A percentile compares a stretch with the other conserved stretches of the same genome.
Evolutionary conservation across 441 rosid species (phyloP).

Genomic region (Corymbia calophylla): DNA sequence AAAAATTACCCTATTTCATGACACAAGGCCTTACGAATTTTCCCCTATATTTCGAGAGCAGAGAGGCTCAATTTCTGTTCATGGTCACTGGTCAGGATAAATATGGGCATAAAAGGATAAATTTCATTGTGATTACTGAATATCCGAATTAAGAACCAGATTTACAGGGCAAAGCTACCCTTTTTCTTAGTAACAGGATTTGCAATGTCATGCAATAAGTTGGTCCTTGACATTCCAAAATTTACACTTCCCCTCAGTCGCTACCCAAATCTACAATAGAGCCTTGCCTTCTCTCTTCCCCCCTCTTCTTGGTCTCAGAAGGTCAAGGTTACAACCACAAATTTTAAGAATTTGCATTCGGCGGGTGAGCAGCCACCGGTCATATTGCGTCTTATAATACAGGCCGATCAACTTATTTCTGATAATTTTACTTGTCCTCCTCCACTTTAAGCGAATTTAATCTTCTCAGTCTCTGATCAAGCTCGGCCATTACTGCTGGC

Average conservation of each 20-base stretch:
- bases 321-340: neutral
- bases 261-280: neutral
- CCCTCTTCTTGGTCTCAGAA: neutral
- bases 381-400: neutral
- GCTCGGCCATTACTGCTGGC: slow-evolving; percentile 95
- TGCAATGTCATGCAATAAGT: neutral
- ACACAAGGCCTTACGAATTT: neutral
- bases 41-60: neutral
- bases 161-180: neutral
- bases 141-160: neutral
- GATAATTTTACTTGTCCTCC: slow-evolving; percentile 20
- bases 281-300: neutral
- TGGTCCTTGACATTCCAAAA: neutral
- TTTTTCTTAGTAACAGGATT: neutral
- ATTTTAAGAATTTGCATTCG: neutral
- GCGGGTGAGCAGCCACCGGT: neutral
- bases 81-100: neutral
- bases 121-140: neutral
- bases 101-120: neutral
- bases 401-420: neutral
- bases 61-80: neutral
- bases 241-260: neutral
- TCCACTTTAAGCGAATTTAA: slow-evolving; percentile 55
- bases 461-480: slow-evolving; percentile 82
- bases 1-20: neutral